These are phyloP conservation scores for Fusarium denticulatum DNA, from an alignment of 2,329 filamentous ascomycete species.

Conservation along the genomic window DNA sequence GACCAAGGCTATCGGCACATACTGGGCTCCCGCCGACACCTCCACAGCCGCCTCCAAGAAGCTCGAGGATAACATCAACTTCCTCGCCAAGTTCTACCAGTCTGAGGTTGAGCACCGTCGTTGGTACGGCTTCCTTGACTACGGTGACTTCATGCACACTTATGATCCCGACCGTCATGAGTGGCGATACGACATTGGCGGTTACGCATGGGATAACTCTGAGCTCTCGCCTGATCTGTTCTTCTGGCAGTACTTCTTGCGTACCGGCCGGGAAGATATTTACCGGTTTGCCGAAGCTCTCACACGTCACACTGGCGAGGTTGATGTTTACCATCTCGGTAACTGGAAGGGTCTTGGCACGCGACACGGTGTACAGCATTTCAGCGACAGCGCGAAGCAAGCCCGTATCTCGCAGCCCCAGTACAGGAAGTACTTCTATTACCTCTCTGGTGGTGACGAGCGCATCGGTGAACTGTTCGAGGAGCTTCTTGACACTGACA, in stretches of 20 bases:
- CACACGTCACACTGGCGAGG: constrained; percentile 67
- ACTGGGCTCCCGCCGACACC: constrained; percentile 59
- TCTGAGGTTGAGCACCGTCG: constrained; percentile 64
- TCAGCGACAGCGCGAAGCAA: constrained; percentile 69
- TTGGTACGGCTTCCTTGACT: constrained; percentile 72
- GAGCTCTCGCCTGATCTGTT: constrained; percentile 71
- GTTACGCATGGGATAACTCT: constrained; percentile 73
- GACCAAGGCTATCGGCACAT: constrained; percentile 64
- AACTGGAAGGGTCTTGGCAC: constrained; percentile 69
- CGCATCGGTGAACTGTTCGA: constrained; percentile 64
- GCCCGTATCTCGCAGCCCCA: constrained; percentile 65
- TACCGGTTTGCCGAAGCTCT: constrained; percentile 68
- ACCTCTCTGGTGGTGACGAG: constrained; percentile 68
- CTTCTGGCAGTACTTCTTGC: constrained; percentile 71
- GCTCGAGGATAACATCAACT: constrained; percentile 64
- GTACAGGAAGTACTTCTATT: constrained; percentile 65
- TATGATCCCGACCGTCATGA: constrained; percentile 68
- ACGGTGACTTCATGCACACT: constrained; percentile 71
- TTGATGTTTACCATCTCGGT: constrained; percentile 70
- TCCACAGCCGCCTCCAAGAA: constrained; percentile 41
- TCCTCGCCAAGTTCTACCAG: constrained; percentile 65
- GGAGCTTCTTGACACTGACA: constrained; percentile 61
- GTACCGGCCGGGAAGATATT: constrained; percentile 65
- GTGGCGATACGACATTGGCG: constrained; percentile 72
- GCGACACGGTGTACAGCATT: constrained; percentile 71